Conservation (phyloP, 2,329 filamentous ascomycete genomes). For the Gliomastix tumulicola region DNA sequence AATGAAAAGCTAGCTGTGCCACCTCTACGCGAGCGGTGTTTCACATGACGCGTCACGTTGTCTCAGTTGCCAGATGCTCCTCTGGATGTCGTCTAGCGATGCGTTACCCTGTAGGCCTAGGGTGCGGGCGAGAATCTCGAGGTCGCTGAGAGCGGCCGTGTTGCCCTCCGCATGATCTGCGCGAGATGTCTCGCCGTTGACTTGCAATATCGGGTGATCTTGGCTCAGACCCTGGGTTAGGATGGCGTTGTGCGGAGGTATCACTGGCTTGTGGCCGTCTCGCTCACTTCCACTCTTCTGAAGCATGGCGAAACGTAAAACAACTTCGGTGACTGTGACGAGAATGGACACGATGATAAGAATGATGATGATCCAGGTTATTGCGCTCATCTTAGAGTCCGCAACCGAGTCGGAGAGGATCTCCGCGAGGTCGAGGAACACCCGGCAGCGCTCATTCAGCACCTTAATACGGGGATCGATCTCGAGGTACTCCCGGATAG, state of each 20-base stretch:
- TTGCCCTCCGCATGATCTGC: too few species aligned
- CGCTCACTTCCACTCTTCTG: too few species aligned
- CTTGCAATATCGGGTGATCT: not conserved
- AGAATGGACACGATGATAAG: conserved; percentile 87
- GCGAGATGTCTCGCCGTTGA: not conserved
- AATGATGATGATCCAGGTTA: conserved; percentile 97
- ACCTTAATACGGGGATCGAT: conserved; percentile 95
- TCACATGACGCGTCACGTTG: conserved; percentile 5
- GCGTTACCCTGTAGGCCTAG: conserved; percentile 25
- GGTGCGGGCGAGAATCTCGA: conserved; percentile 24
- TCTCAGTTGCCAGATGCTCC: conserved; percentile 21
- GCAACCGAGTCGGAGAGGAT: conserved; percentile 89
- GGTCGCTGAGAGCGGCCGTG: conserved; percentile 12
- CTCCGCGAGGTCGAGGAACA: conserved; percentile 93
- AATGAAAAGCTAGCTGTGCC: too few species aligned
- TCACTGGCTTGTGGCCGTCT: too few species aligned
- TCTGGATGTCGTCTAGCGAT: conserved; percentile 24
- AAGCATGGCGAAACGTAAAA: conserved; percentile 75
- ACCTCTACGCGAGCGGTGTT: conserved; percentile 7
- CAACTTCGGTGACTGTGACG: conserved; percentile 85
- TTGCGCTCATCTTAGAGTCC: conserved; percentile 89
- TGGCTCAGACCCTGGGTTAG: not conserved
- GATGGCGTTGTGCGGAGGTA: conserved; percentile 12
- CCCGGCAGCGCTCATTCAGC: conserved; percentile 91
- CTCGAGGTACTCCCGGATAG: conserved; percentile 94